Percentiles rank a stretch among this genome's conserved stretches.
These are phyloP conservation scores for Spathaspora sp. DNA, from an alignment of 1,139 yeast genomes.

Conservation along the genomic window DNA sequence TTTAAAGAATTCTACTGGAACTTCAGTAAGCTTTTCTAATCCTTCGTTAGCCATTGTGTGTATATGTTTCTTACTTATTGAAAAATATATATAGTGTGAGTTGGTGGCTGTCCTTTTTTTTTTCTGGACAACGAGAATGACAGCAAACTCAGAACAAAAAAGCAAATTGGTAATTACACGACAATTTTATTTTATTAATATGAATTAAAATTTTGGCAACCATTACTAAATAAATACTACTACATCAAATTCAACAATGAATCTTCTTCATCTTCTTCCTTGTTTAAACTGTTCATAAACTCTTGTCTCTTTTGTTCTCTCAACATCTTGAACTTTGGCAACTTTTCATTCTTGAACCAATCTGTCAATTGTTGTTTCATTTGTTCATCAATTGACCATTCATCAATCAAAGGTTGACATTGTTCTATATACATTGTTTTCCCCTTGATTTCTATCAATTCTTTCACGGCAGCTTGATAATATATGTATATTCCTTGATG, in stretches of 20 bases:
- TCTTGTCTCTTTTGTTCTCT: constrained; percentile 30
- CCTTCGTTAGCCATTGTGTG: constrained; percentile 55
- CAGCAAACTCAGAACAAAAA: background rate
- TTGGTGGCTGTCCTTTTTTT: background rate
- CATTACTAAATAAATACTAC: constrained; percentile 1
- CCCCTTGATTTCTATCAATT: constrained; percentile 31
- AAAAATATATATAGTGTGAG: too few species aligned
- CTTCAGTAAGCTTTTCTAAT: constrained; percentile 82
- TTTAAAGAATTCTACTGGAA: constrained; percentile 86
- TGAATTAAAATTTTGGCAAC: background rate
- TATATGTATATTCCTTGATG: constrained; percentile 21
- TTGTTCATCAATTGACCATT: constrained; percentile 36
- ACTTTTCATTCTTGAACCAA: constrained; percentile 22
- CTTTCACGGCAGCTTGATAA: constrained; percentile 27
- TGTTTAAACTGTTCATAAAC: constrained; percentile 27
- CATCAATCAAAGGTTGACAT: constrained; percentile 30
- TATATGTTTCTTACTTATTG: background rate
- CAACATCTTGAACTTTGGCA: constrained; percentile 23
- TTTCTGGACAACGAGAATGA: background rate
- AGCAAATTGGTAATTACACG: background rate
- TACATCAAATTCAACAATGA: constrained; percentile 34
- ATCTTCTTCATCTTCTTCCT: constrained; percentile 33
- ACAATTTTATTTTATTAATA: background rate
- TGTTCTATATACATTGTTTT: constrained; percentile 28
- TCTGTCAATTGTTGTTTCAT: constrained; percentile 25